Evolutionary conservation across 345 rosid genomes (phyloP).

Genomic region (Lenwebbia sp.): DNA sequence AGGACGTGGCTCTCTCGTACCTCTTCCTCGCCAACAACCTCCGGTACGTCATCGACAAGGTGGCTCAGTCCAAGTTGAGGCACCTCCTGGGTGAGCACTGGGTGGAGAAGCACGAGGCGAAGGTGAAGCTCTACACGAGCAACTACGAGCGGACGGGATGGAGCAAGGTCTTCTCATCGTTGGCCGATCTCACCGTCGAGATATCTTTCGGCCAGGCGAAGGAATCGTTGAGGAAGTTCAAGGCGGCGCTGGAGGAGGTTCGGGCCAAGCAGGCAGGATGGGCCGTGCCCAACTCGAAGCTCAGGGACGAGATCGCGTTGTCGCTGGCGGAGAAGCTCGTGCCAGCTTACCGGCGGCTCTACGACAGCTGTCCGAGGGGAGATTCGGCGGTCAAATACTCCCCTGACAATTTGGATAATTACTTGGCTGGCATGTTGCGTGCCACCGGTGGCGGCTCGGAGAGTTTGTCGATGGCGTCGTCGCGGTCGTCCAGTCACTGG

Average conservation of each 20-base stretch:
- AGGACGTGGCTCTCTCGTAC: slow-evolving; percentile 6
- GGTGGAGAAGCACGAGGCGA: slow-evolving; percentile 7
- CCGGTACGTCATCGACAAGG: slow-evolving; percentile 1
- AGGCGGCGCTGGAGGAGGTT: slow-evolving; percentile 2
- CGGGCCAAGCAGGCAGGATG: slow-evolving; percentile 1
- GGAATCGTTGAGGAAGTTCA: slow-evolving; percentile 1
- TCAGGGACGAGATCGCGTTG: slow-evolving; percentile 2
- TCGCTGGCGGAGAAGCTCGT: slow-evolving; percentile 1
- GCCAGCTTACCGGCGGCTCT: neutral
- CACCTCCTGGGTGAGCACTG: slow-evolving; percentile 3
- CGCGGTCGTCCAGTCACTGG: neutral
- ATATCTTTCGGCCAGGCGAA: neutral
- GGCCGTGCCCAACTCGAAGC: neutral
- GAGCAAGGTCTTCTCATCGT: slow-evolving; percentile 2
- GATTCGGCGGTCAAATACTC: neutral
- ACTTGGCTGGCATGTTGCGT: neutral
- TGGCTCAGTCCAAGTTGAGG: neutral
- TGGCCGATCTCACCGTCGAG: neutral
- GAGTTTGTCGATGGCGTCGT: neutral
- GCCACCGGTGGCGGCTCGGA: neutral
- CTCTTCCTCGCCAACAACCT: slow-evolving; percentile 17
- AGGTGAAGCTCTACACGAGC: neutral
- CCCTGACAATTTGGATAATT: slow-evolving; percentile 1
- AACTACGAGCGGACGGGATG: slow-evolving; percentile 9
- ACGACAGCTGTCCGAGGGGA: neutral